phyloP scores from a whole-genome alignment of 179 eudicot genomes.

The Silene vulgaris region DNA sequence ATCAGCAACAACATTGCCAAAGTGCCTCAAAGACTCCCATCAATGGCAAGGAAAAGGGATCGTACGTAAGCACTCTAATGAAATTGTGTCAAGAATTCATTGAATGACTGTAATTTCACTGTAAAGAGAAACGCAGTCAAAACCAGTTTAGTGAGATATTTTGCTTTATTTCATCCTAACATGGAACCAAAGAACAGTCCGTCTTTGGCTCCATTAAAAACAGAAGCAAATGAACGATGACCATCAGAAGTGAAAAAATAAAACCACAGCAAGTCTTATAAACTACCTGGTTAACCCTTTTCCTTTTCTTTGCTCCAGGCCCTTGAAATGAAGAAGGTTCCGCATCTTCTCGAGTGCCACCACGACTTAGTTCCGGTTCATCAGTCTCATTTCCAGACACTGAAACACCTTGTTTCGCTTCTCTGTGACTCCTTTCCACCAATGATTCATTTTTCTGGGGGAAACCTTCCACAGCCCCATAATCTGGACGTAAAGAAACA shows the following conservation, averaged over 20 bases:
- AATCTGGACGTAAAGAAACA: slow-evolving; percentile 35
- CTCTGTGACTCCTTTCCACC: slow-evolving; percentile 37
- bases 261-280: background rate
- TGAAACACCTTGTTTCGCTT: slow-evolving; percentile 45
- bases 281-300: slow-evolving; percentile 63
- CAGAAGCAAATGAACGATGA: background rate
- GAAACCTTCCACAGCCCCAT: slow-evolving; percentile 38
- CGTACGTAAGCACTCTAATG: too few species aligned
- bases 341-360: slow-evolving; percentile 46
- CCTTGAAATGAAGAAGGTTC: slow-evolving; percentile 45
- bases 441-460: slow-evolving; percentile 39
- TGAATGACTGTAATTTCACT: too few species aligned
- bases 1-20: too few species aligned
- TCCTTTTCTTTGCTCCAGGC: slow-evolving; percentile 62
- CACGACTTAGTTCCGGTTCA: slow-evolving; percentile 55
- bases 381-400: slow-evolving; percentile 49
- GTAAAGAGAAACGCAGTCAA: too few species aligned
- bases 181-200: slow-evolving; percentile 1
- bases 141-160: too few species aligned
- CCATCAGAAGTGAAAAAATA: background rate
- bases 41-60: too few species aligned
- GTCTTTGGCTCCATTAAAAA: too few species aligned
- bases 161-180: background rate
- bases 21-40: too few species aligned
- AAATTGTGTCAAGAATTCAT: too few species aligned